These are phyloP conservation scores for Falciphora oryzae DNA, from an alignment of 2,329 filamentous ascomycete species.

Conservation along the genomic window DNA sequence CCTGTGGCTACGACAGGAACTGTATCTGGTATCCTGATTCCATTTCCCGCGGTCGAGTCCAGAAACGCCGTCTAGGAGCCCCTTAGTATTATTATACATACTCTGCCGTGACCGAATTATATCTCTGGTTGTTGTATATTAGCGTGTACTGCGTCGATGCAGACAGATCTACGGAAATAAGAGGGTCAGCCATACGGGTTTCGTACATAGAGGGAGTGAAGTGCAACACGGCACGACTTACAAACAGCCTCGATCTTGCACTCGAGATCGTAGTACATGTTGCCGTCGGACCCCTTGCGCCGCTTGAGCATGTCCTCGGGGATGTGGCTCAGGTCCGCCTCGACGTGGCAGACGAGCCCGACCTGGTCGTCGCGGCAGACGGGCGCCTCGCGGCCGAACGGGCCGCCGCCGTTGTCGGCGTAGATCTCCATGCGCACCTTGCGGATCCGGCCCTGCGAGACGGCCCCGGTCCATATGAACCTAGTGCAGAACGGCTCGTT, in stretches of 20 bases:
- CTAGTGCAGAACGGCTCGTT: slow-evolving; percentile 30
- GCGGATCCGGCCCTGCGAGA: slow-evolving; percentile 26
- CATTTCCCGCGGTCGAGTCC: too few species aligned
- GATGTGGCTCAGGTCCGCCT: slow-evolving; percentile 35
- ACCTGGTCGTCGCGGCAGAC: slow-evolving; percentile 31
- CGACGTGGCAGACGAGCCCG: slow-evolving; percentile 28
- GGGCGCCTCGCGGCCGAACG: slow-evolving; percentile 21
- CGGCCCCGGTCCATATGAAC: slow-evolving; percentile 27
- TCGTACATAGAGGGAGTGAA: background rate
- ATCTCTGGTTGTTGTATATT: slow-evolving; percentile 34
- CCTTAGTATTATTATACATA: slow-evolving; percentile 26
- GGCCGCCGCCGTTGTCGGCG: slow-evolving; percentile 22
- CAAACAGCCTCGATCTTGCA: slow-evolving; percentile 36
- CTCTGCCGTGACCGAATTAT: slow-evolving; percentile 36
- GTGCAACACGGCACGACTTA: slow-evolving; percentile 15
- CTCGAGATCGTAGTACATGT: slow-evolving; percentile 33
- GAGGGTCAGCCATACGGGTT: background rate
- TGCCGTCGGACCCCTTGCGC: slow-evolving; percentile 29
- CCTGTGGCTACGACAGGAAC: too few species aligned
- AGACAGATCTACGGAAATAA: slow-evolving; percentile 26
- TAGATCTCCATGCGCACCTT: slow-evolving; percentile 32
- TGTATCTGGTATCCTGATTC: too few species aligned
- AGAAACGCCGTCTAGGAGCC: too few species aligned
- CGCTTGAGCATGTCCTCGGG: slow-evolving; percentile 29
- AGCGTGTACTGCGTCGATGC: slow-evolving; percentile 38